Conservation (phyloP, 169 alveolate genomes). For the Eimeria necatrix region DNA sequence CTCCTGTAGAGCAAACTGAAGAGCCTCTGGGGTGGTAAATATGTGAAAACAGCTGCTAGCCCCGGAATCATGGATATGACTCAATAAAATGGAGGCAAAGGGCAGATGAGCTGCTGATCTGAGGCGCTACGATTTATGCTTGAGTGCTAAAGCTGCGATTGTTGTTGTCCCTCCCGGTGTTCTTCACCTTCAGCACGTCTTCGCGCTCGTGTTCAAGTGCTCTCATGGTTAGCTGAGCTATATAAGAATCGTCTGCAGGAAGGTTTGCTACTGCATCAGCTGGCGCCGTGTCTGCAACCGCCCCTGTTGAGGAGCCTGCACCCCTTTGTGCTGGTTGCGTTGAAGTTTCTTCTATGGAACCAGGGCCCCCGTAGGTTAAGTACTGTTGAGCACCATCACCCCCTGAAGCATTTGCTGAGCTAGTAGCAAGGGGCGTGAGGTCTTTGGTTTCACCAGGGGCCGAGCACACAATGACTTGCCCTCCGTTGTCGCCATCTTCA, state of each 20-base stretch:
- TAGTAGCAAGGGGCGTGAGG: not conserved
- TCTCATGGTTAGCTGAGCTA: slow-evolving; percentile 56
- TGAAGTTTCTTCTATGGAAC: not conserved
- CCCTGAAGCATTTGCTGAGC: not conserved
- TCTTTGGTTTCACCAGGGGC: slow-evolving; percentile 31
- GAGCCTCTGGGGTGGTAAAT: not conserved
- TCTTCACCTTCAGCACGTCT: slow-evolving; percentile 58
- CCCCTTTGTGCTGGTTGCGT: not conserved
- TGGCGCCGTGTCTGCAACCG: not conserved
- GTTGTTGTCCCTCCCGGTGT: not conserved
- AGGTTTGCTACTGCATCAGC: not conserved
- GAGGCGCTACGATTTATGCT: not conserved
- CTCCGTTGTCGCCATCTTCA: slow-evolving; percentile 58
- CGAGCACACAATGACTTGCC: slow-evolving; percentile 65
- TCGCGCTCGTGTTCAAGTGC: slow-evolving; percentile 70
- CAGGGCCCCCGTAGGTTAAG: not conserved
- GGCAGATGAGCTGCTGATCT: not conserved
- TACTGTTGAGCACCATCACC: not conserved
- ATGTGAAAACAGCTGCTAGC: not conserved
- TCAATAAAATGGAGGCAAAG: too few species aligned
- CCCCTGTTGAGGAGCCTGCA: not conserved
- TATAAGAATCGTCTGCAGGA: slow-evolving; percentile 51
- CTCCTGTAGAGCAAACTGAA: slow-evolving; percentile 85
- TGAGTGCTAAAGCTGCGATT: not conserved
- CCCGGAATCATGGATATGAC: not conserved